Evolutionary conservation across 257 asterid genomes (phyloP), one percentile per base, ranked within the genome.

Genomic region (Solanum phureja): DNA sequence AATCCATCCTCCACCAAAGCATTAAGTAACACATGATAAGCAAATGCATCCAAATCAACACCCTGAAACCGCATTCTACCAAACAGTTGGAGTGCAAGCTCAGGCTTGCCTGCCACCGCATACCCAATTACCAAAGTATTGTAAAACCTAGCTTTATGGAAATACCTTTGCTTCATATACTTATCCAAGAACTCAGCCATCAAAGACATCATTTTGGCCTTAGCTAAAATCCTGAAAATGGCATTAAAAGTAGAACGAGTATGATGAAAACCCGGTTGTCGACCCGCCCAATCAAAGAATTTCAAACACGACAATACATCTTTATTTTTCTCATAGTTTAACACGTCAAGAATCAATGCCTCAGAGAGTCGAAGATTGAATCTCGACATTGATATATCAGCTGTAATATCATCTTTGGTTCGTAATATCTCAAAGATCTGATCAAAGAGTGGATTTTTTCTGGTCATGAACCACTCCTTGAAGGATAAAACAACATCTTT

Each of bases 251-350:
- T 95, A 33, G 91, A 87, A 31, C 90, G 89, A 1, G 98, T 95
- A 89, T 95, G 98, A 91, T 88, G 84, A 90, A 95, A 97, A 31
- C 96, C 95, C 3, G 62, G 91, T 86, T 94, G 98, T 16, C 94
- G 90, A 14, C 98, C 98, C n/a, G 94, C 95, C 99, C 99, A 97
- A 88, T 95, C 98, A 89, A 97, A 95, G 92, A 97, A 96, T 82
- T 93, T 95, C 87, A 95, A 88, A 89, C 98, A 95, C 19, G 95
- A 91, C 37, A 94, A 94, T 13, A 93, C 92, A 66, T 97, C 98
- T 6, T 90, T 89, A 8, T 87, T 74, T 44, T 87, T 90, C 86
- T 91, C 93, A 56, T 95, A 93, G 18, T 77, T 91, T 88, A 97
- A 84, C 3, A 95, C 92, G 18, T 93, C 93, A 6, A 95, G 93